A percentile compares a stretch with the other conserved stretches of the same genome.
These are phyloP conservation scores for Candida boidinii DNA, from an alignment of 805 yeast genomes.

Conservation along the genomic window DNA sequence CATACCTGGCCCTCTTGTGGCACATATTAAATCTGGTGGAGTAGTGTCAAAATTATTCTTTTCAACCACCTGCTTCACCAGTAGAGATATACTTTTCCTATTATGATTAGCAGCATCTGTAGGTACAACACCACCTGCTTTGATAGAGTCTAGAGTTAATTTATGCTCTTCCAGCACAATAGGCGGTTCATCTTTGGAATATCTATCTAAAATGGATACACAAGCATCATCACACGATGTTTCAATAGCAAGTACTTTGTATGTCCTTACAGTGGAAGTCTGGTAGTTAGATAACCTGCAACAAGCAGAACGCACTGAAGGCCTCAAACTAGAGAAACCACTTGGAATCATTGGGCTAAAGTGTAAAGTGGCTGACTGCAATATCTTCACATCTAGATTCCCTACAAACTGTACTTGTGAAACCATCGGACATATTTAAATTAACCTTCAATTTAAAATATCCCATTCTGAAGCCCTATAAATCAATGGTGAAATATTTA, in stretches of 20 bases:
- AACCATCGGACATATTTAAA: too few relatives aligned
- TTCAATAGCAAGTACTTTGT: conserved; percentile 77
- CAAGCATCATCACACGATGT: conserved; percentile 95
- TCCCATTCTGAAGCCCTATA: too few relatives aligned
- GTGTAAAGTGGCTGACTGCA: too few relatives aligned
- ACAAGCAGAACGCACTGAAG: too few relatives aligned
- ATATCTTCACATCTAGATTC: too few relatives aligned
- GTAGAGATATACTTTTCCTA: conserved; percentile 42
- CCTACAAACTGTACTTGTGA: too few relatives aligned
- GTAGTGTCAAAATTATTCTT: conserved; percentile 19
- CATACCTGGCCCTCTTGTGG: conserved; percentile 97
- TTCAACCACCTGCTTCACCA: conserved; percentile 37
- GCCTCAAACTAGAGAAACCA: too few relatives aligned
- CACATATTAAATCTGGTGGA: conserved; percentile 70
- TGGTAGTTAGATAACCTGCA: too few relatives aligned
- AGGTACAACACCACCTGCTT: conserved; percentile 82
- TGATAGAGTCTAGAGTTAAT: conserved; percentile 54
- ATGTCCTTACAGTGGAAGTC: too few relatives aligned
- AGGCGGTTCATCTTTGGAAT: conserved; percentile 28
- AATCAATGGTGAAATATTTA: too few relatives aligned
- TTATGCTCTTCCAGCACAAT: conserved; percentile 50
- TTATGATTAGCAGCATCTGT: conserved; percentile 78
- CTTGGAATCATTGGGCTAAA: too few relatives aligned
- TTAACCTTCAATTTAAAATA: too few relatives aligned
- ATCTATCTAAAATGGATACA: conserved; percentile 64